phyloP scores from a whole-genome alignment of 768 basidiomycete species.

The Tricholoma bakamatsutake region DNA sequence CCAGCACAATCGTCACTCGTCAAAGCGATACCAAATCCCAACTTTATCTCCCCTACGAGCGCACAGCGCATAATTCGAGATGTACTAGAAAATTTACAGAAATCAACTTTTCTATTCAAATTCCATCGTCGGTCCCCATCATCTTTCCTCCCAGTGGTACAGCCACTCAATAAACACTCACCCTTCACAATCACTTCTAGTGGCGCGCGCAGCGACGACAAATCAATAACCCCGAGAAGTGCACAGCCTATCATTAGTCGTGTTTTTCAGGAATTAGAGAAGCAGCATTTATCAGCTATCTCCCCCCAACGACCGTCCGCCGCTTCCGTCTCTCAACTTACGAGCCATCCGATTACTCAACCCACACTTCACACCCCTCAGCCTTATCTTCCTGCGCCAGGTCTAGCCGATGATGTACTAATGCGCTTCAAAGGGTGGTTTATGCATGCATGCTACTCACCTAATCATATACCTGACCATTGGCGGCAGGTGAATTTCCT shows the following conservation, averaged over 20 bases:
- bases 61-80: not conserved
- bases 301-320: not conserved
- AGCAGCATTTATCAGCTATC: not conserved
- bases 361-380: not conserved
- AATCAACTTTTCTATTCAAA: not conserved
- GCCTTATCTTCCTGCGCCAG: not conserved
- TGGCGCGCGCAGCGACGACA: not conserved
- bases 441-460: not conserved
- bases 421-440: not conserved
- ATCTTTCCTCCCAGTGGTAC: not conserved
- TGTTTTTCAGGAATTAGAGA: not conserved
- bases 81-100: not conserved
- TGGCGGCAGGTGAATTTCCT: not conserved
- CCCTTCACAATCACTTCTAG: not conserved
- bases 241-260: not conserved
- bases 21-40: not conserved
- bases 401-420: not conserved
- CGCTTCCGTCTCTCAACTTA: not conserved
- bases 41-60: not conserved
- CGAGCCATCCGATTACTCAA: not conserved
- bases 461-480: not conserved
- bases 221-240: not conserved
- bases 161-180: not conserved
- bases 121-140: not conserved
- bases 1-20: not conserved